Conservation (phyloP, 1,284 basidiomycete genomes). For the Tylopilus sp. region DNA sequence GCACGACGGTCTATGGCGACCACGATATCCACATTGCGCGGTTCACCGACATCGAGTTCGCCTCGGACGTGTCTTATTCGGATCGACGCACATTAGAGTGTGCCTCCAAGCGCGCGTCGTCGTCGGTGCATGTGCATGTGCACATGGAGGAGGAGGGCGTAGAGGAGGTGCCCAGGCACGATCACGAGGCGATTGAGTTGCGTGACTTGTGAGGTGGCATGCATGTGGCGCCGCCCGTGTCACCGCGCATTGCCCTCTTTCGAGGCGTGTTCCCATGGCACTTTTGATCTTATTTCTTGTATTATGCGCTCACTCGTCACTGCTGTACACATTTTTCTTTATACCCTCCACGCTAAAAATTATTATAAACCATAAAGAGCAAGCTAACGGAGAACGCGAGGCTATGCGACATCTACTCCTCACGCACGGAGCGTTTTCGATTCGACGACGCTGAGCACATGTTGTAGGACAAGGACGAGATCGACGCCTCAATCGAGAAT, state of each 20-base stretch:
- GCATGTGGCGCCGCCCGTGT: neutral
- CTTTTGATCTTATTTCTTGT: too few relatives aligned
- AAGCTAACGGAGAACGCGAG: too few relatives aligned
- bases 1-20: neutral
- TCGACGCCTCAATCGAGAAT: too few relatives aligned
- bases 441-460: too few relatives aligned
- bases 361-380: too few relatives aligned
- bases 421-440: too few relatives aligned
- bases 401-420: too few relatives aligned
- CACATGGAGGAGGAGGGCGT: neutral
- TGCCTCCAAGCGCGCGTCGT: slow-evolving; percentile 13
- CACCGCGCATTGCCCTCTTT: neutral
- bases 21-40: slow-evolving; percentile 15
- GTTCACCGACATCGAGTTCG: slow-evolving; percentile 32
- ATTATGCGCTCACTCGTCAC: too few relatives aligned
- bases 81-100: slow-evolving; percentile 5
- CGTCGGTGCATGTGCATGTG: too few relatives aligned
- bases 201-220: slow-evolving; percentile 68
- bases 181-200: slow-evolving; percentile 61
- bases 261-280: neutral
- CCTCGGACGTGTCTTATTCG: slow-evolving; percentile 16
- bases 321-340: too few relatives aligned
- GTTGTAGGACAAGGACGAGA: too few relatives aligned
- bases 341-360: too few relatives aligned
- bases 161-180: slow-evolving; percentile 1